Percentiles rank a stretch among this genome's conserved stretches.
Evolutionary conservation across 169 alveolate genomes (phyloP).

Genomic region (Plasmodium inui): DNA sequence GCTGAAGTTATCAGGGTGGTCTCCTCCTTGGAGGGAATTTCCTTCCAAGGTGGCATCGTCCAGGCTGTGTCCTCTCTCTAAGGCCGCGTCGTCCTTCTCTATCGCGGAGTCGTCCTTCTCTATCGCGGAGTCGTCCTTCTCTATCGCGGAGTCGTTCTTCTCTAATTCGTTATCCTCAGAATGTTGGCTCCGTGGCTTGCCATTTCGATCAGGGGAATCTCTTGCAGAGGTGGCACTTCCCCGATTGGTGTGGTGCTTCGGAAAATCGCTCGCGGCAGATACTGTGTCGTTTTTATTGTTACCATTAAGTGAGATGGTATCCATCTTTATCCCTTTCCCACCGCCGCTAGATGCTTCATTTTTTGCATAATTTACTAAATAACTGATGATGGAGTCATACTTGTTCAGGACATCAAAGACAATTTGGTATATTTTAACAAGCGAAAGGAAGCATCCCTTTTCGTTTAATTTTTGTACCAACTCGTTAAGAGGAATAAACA

Average conservation of each 20-base stretch:
- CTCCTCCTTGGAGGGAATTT: not conserved
- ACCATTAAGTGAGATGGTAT: not conserved
- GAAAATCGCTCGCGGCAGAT: not conserved
- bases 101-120: not conserved
- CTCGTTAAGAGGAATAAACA: constrained; percentile 66
- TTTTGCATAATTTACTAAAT: constrained; percentile 25
- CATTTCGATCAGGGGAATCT: not conserved
- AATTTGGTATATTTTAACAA: constrained; percentile 64
- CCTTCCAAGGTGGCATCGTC: not conserved
- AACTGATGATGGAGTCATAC: constrained; percentile 49
- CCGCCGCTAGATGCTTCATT: not conserved
- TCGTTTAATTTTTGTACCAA: constrained; percentile 61
- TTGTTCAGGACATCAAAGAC: constrained; percentile 52
- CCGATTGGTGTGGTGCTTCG: not conserved
- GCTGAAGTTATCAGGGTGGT: not conserved
- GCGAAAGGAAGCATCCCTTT: constrained; percentile 25
- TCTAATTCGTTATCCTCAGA: not conserved
- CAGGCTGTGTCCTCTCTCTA: not conserved
- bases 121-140: not conserved
- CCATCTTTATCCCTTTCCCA: not conserved
- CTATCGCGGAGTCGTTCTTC: not conserved
- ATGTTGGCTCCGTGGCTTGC: not conserved
- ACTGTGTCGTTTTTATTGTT: not conserved
- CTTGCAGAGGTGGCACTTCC: not conserved
- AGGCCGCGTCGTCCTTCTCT: not conserved